phyloP scores from a whole-genome alignment of 2,329 filamentous ascomycete species.

The Lachnellula arida region DNA sequence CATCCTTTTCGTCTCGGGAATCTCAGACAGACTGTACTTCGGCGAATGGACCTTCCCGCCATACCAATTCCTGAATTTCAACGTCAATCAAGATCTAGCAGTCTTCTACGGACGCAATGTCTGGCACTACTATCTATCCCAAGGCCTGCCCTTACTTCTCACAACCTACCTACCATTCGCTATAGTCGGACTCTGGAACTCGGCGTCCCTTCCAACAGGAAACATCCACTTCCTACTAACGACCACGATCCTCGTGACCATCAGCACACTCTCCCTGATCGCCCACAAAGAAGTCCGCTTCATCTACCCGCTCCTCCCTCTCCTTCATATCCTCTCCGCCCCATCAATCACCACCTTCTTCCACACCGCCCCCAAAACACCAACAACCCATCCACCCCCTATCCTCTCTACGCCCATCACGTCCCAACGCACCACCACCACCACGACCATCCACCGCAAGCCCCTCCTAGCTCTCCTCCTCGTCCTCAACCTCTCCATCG shows the following conservation, averaged over 20 bases:
- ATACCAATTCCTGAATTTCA: slow-evolving; percentile 83
- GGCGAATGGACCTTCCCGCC: slow-evolving; percentile 84
- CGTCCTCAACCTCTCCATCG: slow-evolving; percentile 63
- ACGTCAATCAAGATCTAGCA: slow-evolving; percentile 79
- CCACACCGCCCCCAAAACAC: slow-evolving; percentile 29
- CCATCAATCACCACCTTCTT: slow-evolving; percentile 64
- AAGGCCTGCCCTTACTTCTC: slow-evolving; percentile 82
- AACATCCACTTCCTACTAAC: slow-evolving; percentile 40
- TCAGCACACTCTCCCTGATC: slow-evolving; percentile 66
- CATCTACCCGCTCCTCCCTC: slow-evolving; percentile 85
- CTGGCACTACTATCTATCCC: slow-evolving; percentile 88
- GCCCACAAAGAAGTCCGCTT: slow-evolving; percentile 97
- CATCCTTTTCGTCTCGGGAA: slow-evolving; percentile 58
- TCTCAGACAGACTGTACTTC: slow-evolving; percentile 76
- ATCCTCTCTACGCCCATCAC: too few species aligned
- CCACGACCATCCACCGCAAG: slow-evolving; percentile 44
- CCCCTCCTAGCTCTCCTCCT: slow-evolving; percentile 54
- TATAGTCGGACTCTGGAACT: slow-evolving; percentile 53
- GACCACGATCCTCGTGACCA: slow-evolving; percentile 54
- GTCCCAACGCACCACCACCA: slow-evolving; percentile 27
- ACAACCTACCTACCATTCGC: slow-evolving; percentile 80
- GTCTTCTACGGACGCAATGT: slow-evolving; percentile 90
- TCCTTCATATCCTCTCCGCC: slow-evolving; percentile 77
- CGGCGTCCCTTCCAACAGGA: slow-evolving; percentile 31
- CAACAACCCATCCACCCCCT: slow-evolving; percentile 14